Percentiles rank a stretch among this genome's conserved stretches.
These are phyloP conservation scores for Sugiyamaella sp. DNA, from an alignment of 1,139 yeast genomes.

Conservation along the genomic window DNA sequence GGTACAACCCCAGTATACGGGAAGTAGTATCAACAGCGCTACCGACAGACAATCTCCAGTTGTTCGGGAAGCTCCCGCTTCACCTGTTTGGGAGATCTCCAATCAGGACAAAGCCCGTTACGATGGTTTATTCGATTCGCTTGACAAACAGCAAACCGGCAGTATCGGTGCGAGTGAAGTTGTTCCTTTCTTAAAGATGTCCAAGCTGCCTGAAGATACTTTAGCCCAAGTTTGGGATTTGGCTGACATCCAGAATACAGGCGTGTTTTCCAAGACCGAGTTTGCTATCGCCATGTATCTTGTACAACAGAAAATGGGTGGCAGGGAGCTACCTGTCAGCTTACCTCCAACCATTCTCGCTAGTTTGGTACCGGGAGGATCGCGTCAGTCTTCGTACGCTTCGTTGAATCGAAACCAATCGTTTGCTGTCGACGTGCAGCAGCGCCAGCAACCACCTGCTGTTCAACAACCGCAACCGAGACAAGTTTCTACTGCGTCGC, in stretches of 20 bases:
- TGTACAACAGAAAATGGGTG: constrained; percentile 81
- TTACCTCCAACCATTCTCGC: constrained; percentile 40
- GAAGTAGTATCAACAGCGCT: constrained; percentile 43
- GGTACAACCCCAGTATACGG: constrained; percentile 35
- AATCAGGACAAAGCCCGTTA: constrained; percentile 75
- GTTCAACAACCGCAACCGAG: constrained; percentile 26
- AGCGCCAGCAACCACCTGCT: constrained; percentile 30
- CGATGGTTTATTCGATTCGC: constrained; percentile 72
- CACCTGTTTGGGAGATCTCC: constrained; percentile 65
- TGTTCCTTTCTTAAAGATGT: constrained; percentile 86
- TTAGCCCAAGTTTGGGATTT: constrained; percentile 94
- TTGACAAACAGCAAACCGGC: constrained; percentile 70
- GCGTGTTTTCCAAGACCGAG: constrained; percentile 76
- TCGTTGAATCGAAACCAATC: constrained; percentile 27
- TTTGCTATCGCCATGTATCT: constrained; percentile 93
- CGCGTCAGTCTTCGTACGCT: constrained; percentile 30
- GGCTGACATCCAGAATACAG: constrained; percentile 87
- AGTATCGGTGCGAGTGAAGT: constrained; percentile 68
- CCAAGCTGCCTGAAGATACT: constrained; percentile 80
- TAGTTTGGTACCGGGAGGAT: constrained; percentile 24
- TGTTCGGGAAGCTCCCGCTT: constrained; percentile 16
- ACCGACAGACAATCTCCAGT: constrained; percentile 23
- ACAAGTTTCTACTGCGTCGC: constrained; percentile 18
- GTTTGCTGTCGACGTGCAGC: constrained; percentile 28
- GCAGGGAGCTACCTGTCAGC: constrained; percentile 68